Percentiles rank a stretch among this genome's conserved stretches.
These are phyloP conservation scores for Zoysia pacifica DNA, from an alignment of 176 grass and related monocot species.

Conservation along the genomic window DNA sequence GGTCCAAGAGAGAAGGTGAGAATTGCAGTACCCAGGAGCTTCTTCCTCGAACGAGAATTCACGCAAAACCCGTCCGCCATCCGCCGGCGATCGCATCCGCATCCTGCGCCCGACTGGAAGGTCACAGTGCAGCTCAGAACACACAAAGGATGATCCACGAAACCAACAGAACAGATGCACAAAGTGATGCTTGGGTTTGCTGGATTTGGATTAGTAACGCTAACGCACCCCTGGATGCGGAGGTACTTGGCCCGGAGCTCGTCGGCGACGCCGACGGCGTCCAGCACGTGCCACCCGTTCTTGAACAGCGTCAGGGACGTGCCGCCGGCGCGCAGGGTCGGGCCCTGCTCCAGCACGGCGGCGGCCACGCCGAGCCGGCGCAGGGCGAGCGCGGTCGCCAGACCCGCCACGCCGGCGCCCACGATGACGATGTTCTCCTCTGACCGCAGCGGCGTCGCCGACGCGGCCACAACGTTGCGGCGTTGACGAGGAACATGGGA, in stretches of 20 bases:
- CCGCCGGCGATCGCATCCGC: slow-evolving; percentile 72
- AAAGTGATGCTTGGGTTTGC: not conserved
- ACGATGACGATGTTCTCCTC: slow-evolving; percentile 67
- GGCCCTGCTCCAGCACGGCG: slow-evolving; percentile 77
- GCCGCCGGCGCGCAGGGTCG: slow-evolving; percentile 70
- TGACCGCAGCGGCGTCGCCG: slow-evolving; percentile 4
- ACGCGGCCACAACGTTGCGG: not conserved
- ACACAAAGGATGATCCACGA: not conserved
- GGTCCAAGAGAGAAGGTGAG: not conserved
- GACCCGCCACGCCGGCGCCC: slow-evolving; percentile 83
- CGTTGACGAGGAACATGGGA: not conserved
- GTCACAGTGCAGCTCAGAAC: slow-evolving; percentile 49
- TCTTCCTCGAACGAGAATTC: slow-evolving; percentile 87
- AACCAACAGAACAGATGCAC: not conserved
- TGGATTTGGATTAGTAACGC: too few species aligned
- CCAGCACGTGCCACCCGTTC: slow-evolving; percentile 90
- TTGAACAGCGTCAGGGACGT: slow-evolving; percentile 93
- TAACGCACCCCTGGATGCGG: slow-evolving; percentile 67
- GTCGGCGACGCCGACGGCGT: slow-evolving; percentile 79
- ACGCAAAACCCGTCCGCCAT: slow-evolving; percentile 62
- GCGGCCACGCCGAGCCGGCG: slow-evolving; percentile 65
- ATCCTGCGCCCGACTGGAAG: slow-evolving; percentile 71
- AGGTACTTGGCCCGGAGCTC: slow-evolving; percentile 78
- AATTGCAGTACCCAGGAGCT: slow-evolving; percentile 62
- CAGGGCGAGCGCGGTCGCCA: slow-evolving; percentile 70